These are phyloP conservation scores for Rhodomyrtus psidioides DNA, from an alignment of 441 rosid species.

Conservation along the genomic window DNA sequence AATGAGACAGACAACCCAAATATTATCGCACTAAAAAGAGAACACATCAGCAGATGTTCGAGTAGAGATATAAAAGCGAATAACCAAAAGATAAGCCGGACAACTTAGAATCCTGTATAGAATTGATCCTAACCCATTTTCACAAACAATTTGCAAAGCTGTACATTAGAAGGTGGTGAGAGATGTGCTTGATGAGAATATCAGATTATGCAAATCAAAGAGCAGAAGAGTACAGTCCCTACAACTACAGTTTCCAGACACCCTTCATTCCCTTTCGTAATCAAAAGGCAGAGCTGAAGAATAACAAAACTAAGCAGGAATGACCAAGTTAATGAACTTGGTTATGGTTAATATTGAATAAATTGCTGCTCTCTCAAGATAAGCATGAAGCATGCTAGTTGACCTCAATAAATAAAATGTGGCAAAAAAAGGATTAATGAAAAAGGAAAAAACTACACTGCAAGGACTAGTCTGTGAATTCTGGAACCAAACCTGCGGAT, in stretches of 20 bases:
- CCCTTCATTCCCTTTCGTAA: neutral
- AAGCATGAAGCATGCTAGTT: neutral
- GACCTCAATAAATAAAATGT: neutral
- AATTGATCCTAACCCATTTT: neutral
- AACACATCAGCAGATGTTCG: neutral
- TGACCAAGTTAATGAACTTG: neutral
- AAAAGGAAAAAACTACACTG: neutral
- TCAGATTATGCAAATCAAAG: neutral
- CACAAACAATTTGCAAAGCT: neutral
- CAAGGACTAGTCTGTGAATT: neutral
- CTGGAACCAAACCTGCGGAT: slow-evolving; percentile 37
- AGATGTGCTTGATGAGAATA: neutral
- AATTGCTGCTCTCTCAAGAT: neutral
- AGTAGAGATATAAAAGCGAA: neutral
- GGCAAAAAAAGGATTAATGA: neutral
- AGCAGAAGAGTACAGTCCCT: neutral
- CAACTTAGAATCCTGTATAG: neutral
- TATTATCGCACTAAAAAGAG: neutral
- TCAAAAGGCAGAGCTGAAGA: neutral
- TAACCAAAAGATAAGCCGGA: neutral
- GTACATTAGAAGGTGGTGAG: neutral
- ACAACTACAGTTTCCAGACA: neutral
- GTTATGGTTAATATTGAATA: neutral
- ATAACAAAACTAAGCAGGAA: neutral
- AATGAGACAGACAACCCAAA: neutral